Base-by-base conservation (phyloP, 306 rosid species). In the Glycine soja region DNA sequence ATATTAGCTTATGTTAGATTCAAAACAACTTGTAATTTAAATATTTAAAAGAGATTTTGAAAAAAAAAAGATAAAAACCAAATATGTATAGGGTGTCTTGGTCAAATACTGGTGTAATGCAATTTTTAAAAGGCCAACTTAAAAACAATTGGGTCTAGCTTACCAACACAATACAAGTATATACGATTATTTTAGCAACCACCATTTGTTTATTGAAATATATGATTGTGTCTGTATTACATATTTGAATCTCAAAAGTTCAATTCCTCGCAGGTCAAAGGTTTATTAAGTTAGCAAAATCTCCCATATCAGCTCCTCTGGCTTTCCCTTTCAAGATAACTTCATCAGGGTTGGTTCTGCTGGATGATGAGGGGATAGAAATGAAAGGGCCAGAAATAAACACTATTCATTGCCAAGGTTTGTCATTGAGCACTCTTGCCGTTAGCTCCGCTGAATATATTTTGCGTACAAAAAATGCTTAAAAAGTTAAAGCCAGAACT, bases 261-360 rank as follows among this genome's bases (percentile, higher is more conserved):
- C 67, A 42, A 67, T 83, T 82, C 81, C 86, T 83, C 59, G 80
- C 88, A 95, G 97, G 91, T 76, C 88, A 88, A 77, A 89, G 93
- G 85, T 91, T 88, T 81, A 90, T 95, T 52, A 95, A 93, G 86
- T 70, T 93, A 80, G 94, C 97, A 24, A 95, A 95, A 79, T 92
- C 97, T 77, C 97, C 97, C 13, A 72, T 95, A 42, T 93, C 99
- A 32, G 90, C 99, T 8, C 93, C 97, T 46, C 82, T 91, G 56
- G 89, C 97, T 82, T 93, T 95, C 88, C 87, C 94, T 79, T 93
- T 87, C 80, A 70, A 32, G 84, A 89, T 95, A 84, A 90, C 91
- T 48, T 76, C 95, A 50, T 90, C 92, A 3, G 94, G 99, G 67
- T 81, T 95, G 48, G 70, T 90, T 76, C 79, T 95, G 86, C 88